These are phyloP conservation scores for Isochrysis galbana DNA, from an alignment of 78 protist genomes.

Conservation along the genomic window DNA sequence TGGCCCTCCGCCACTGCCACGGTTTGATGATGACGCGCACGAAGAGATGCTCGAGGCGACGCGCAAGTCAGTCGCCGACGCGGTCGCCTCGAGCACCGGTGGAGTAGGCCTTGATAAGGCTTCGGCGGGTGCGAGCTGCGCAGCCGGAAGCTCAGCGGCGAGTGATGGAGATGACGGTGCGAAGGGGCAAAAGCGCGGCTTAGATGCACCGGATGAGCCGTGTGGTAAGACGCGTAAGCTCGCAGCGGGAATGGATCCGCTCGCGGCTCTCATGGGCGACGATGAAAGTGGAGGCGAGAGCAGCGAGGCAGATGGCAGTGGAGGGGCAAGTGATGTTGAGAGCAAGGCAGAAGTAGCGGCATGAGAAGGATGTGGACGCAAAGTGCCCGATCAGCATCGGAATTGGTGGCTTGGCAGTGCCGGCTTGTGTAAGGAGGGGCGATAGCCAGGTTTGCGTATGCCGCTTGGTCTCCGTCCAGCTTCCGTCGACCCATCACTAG, in stretches of 20 bases:
- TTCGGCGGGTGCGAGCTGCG: neutral
- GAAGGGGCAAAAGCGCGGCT: neutral
- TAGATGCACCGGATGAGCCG: neutral
- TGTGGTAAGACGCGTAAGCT: neutral
- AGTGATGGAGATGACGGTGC: neutral
- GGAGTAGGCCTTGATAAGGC: neutral
- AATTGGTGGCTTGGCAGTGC: no score
- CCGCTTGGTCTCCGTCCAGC: no score
- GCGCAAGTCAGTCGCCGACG: neutral
- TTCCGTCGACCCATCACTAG: no score
- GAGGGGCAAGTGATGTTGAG: no score
- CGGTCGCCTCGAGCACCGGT: neutral
- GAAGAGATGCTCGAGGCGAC: neutral
- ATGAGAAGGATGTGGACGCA: no score
- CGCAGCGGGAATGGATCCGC: neutral
- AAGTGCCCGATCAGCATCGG: no score
- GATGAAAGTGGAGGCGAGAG: neutral
- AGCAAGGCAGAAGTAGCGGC: no score
- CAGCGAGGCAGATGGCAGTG: neutral
- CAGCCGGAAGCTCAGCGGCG: neutral
- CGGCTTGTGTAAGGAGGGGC: no score
- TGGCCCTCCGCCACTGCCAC: neutral
- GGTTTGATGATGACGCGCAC: constrained; percentile 6
- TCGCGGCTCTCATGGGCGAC: neutral
- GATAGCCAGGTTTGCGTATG: no score